Percentiles rank a stretch among this genome's conserved stretches.
phyloP scores from a whole-genome alignment of 768 basidiomycete species.

The Pulveroboletus sp. region DNA sequence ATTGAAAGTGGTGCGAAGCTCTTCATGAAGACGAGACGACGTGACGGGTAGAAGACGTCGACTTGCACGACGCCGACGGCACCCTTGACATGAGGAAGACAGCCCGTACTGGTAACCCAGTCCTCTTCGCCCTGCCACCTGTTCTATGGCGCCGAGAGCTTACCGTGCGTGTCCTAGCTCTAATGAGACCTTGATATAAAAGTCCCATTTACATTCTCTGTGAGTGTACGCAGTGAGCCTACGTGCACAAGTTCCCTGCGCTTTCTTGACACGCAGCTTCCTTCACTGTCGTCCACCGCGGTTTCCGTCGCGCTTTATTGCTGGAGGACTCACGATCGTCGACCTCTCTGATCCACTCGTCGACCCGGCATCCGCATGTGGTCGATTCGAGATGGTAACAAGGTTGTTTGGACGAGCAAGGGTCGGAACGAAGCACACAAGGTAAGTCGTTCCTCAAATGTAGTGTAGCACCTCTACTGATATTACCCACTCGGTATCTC shows the following conservation, averaged over 20 bases:
- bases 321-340: constrained; percentile 57
- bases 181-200: too few species aligned
- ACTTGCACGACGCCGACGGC: too few species aligned
- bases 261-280: background rate
- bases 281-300: background rate
- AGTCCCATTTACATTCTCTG: constrained; percentile 6
- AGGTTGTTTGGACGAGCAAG: constrained; percentile 56
- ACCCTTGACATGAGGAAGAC: too few species aligned
- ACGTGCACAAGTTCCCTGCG: background rate
- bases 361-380: constrained; percentile 57
- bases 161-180: too few species aligned
- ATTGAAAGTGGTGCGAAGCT: constrained; percentile 39
- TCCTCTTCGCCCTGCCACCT: too few species aligned
- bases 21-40: constrained; percentile 17
- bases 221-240: background rate
- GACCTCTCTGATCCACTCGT: constrained; percentile 69
- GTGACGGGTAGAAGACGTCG: too few species aligned
- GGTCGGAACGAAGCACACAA: constrained; percentile 62
- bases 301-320: constrained; percentile 37
- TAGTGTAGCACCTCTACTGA: background rate
- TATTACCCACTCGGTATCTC: constrained; percentile 43
- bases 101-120: too few species aligned
- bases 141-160: too few species aligned
- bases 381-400: constrained; percentile 59
- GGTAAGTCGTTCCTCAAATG: constrained; percentile 28